Conservation (phyloP, 2,329 filamentous ascomycete species). For the Phyllachora maydis region DNA sequence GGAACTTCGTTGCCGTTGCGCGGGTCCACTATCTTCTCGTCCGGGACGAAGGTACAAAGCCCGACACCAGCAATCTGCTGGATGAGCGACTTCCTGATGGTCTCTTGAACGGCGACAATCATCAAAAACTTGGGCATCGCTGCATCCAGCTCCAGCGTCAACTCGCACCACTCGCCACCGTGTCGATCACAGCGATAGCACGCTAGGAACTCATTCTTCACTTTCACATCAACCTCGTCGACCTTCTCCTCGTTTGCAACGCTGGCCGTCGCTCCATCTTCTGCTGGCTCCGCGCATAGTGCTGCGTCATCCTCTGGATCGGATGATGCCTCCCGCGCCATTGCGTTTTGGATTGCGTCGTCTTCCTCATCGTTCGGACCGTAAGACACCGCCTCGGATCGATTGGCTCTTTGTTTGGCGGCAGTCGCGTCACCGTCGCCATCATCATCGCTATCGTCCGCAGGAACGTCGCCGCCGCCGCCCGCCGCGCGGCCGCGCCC, state of each 20-base stretch:
- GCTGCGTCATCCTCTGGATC: conserved; percentile 32
- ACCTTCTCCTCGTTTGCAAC: conserved; percentile 17
- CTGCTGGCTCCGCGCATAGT: conserved; percentile 25
- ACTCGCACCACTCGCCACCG: conserved; percentile 52
- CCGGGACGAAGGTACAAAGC: conserved; percentile 43
- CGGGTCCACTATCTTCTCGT: conserved; percentile 29
- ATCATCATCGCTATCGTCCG: conserved; percentile 49
- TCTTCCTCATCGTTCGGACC: conserved; percentile 89
- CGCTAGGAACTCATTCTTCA: conserved; percentile 44
- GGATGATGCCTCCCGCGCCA: conserved; percentile 34
- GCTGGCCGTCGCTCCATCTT: conserved; percentile 12
- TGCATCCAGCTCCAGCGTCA: conserved; percentile 68
- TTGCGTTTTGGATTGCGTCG: conserved; percentile 45
- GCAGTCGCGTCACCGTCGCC: conserved; percentile 62
- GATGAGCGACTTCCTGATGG: conserved; percentile 59
- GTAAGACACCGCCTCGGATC: conserved; percentile 67
- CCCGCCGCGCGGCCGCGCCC: conserved; percentile 23
- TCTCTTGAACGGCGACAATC: conserved; percentile 72
- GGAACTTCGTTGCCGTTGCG: conserved; percentile 24
- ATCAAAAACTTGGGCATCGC: conserved; percentile 78
- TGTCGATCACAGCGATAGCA: conserved; percentile 64
- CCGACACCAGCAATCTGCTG: conserved; percentile 68
- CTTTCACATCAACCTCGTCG: conserved; percentile 38
- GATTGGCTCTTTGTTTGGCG: conserved; percentile 56
- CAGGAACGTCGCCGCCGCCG: conserved; percentile 20